A percentile compares a stretch with the other conserved stretches of the same genome.
phyloP scores from a whole-genome alignment of 164 flowering plant genomes.

The Vitis amurensis region DNA sequence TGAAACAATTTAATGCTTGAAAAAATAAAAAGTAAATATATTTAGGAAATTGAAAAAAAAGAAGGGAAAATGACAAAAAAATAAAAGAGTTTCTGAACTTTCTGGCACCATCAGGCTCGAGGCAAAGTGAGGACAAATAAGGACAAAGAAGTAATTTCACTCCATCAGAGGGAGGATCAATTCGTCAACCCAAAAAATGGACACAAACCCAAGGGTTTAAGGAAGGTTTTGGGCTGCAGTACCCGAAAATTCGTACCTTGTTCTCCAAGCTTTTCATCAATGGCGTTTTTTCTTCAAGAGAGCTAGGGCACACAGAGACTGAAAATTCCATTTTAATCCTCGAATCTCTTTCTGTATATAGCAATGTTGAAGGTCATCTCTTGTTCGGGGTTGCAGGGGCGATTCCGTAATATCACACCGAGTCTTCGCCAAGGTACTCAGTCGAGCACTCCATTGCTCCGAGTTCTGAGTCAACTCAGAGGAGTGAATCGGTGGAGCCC shows the following conservation, averaged over 20 bases:
- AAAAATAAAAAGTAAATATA: too few species aligned
- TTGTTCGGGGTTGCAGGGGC: conserved; percentile 25
- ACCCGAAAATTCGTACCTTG: not conserved
- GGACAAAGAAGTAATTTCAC: not conserved
- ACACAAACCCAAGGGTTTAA: conserved; percentile 28
- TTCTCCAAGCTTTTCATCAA: conserved; percentile 12
- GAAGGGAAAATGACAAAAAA: too few species aligned
- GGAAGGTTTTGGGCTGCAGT: conserved; percentile 23
- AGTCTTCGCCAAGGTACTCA: conserved; percentile 21
- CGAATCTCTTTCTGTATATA: not conserved
- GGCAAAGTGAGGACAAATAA: too few species aligned
- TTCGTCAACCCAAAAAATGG: conserved; percentile 1
- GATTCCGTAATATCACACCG: conserved; percentile 12
- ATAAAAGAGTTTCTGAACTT: too few species aligned
- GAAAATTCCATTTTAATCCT: not conserved
- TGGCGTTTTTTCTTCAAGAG: conserved; percentile 15
- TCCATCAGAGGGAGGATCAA: not conserved
- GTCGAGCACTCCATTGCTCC: conserved; percentile 27
- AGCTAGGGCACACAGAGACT: not conserved
- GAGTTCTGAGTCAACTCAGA: conserved; percentile 38
- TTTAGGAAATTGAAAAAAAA: too few species aligned
- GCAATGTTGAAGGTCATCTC: conserved; percentile 53
- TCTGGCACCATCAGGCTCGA: too few species aligned
- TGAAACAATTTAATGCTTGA: too few species aligned
- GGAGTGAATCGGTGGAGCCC: conserved; percentile 29